Conservation (phyloP, 2,329 filamentous ascomycete genomes). For the Colletotrichum sp. region DNA sequence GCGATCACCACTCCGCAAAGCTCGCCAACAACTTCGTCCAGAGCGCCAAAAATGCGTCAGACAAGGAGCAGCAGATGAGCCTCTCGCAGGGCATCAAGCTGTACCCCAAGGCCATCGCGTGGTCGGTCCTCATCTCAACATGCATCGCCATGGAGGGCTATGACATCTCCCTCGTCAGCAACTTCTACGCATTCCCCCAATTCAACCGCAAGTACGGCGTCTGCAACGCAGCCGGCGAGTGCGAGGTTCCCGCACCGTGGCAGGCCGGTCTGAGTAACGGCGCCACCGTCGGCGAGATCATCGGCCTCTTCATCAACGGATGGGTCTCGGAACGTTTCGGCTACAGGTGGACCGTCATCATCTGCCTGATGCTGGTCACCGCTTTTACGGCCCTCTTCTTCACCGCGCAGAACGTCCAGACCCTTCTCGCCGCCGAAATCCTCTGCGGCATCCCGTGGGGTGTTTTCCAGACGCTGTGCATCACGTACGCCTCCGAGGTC, state of each 20-base stretch:
- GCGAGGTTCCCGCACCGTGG: conserved; percentile 65
- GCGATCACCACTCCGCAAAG: conserved; percentile 21
- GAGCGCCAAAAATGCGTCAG: conserved; percentile 54
- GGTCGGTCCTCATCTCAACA: conserved; percentile 86
- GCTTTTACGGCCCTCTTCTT: conserved; percentile 69
- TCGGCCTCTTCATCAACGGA: conserved; percentile 71
- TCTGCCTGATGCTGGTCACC: conserved; percentile 56
- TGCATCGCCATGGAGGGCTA: conserved; percentile 94
- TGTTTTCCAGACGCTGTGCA: conserved; percentile 63
- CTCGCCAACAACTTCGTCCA: conserved; percentile 42
- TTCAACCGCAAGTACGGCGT: conserved; percentile 65
- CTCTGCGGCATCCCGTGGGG: conserved; percentile 68
- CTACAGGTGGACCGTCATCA: conserved; percentile 69
- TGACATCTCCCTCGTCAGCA: conserved; percentile 81
- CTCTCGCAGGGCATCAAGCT: conserved; percentile 77
- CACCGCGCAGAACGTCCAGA: conserved; percentile 64
- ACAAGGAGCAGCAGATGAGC: conserved; percentile 73
- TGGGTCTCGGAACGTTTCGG: conserved; percentile 70
- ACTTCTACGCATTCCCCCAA: conserved; percentile 70
- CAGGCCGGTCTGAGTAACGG: conserved; percentile 67
- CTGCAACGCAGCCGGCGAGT: conserved; percentile 47
- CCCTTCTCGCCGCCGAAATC: conserved; percentile 65
- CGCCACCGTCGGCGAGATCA: conserved; percentile 65
- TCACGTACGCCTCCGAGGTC: conserved; percentile 74
- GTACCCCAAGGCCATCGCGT: conserved; percentile 86